phyloP scores from a whole-genome alignment of 1,139 yeast genomes.

The Saccharomyces hybrid region DNA sequence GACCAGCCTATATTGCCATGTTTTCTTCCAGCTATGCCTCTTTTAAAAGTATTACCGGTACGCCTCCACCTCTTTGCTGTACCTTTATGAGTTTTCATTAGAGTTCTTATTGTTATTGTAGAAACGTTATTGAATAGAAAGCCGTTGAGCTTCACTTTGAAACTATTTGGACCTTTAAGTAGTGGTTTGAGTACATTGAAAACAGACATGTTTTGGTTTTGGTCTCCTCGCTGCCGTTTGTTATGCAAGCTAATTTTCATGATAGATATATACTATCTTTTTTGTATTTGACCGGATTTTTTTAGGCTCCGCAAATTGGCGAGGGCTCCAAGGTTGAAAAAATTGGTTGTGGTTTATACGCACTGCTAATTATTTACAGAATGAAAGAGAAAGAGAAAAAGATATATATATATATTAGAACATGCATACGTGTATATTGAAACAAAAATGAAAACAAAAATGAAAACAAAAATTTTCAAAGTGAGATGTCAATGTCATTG shows the following conservation, averaged over 20 bases:
- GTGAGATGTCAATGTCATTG: not conserved
- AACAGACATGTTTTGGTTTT: not conserved
- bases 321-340: not conserved
- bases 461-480: not conserved
- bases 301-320: not conserved
- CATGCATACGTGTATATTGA: not conserved
- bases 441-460: not conserved
- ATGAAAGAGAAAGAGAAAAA: not conserved
- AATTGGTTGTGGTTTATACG: not conserved
- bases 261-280: not conserved
- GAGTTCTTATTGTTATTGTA: slow-evolving; percentile 26
- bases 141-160: slow-evolving; percentile 6
- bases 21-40: slow-evolving; percentile 79
- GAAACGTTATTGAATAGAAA: slow-evolving; percentile 11
- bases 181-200: not conserved
- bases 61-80: slow-evolving; percentile 81
- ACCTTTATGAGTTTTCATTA: slow-evolving; percentile 38
- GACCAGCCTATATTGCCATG: slow-evolving; percentile 94
- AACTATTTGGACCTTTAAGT: slow-evolving; percentile 1
- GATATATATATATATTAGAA: not conserved
- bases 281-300: not conserved
- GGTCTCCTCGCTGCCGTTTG: not conserved
- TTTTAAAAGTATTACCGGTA: slow-evolving; percentile 51
- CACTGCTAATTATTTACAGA: not conserved
- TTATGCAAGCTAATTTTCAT: not conserved